Evolutionary conservation across 2,329 filamentous ascomycete genomes (phyloP).

Genomic region (Diaporthe destruens): DNA sequence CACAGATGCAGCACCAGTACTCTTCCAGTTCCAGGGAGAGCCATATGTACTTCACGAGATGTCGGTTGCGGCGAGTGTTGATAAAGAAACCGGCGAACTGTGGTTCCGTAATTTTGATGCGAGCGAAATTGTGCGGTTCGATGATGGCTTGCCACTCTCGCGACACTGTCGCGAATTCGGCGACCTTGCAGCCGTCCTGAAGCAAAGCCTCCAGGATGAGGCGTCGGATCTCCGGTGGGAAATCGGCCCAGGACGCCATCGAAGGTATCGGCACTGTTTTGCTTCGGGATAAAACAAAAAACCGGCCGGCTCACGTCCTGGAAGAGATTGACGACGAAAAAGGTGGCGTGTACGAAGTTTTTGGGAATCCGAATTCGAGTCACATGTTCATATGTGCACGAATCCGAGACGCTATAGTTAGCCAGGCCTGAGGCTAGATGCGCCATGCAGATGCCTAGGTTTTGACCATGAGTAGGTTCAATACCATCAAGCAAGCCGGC

Average conservation of each 20-base stretch:
- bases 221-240: constrained; percentile 46
- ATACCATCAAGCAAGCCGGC: not conserved
- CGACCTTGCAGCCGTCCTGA: constrained; percentile 44
- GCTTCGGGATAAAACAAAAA: not conserved
- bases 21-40: constrained; percentile 49
- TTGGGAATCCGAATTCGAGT: not conserved
- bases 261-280: not conserved
- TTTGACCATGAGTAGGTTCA: not conserved
- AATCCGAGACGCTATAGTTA: not conserved
- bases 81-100: constrained; percentile 47
- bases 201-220: constrained; percentile 45
- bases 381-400: not conserved
- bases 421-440: too few relatives aligned
- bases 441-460: not conserved
- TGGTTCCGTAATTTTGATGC: constrained; percentile 48
- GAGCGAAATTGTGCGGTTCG: constrained; percentile 49
- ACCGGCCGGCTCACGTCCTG: not conserved
- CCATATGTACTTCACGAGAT: constrained; percentile 48
- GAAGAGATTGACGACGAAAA: not conserved
- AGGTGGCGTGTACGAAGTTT: not conserved
- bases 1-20: constrained; percentile 45
- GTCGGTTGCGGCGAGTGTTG: constrained; percentile 48
- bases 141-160: constrained; percentile 49
- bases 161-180: constrained; percentile 48
- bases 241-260: constrained; percentile 40